phyloP scores from a whole-genome alignment of 129 eudicot genomes.

The Tanacetum coccineum region DNA sequence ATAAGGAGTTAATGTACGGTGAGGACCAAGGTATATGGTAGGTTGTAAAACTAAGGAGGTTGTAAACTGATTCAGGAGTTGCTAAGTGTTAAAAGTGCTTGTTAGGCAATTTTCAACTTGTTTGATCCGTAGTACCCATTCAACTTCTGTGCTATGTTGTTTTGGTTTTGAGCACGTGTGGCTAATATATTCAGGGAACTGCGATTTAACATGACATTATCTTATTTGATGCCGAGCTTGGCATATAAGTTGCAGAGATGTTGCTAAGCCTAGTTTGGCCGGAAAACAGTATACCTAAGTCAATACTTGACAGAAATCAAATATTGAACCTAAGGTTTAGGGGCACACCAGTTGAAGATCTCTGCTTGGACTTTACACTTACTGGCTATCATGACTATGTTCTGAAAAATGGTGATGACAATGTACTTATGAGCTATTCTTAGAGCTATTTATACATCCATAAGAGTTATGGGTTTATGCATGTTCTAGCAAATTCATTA shows the following conservation, averaged over 20 bases:
- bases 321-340: slow-evolving; percentile 51
- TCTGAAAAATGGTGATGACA: slow-evolving; percentile 64
- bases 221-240: slow-evolving; percentile 74
- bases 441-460: not conserved
- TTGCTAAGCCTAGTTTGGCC: slow-evolving; percentile 68
- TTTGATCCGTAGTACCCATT: not conserved
- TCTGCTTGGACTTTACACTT: slow-evolving; percentile 89
- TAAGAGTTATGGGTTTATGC: slow-evolving; percentile 15
- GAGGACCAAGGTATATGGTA: too few species aligned
- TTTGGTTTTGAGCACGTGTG: slow-evolving; percentile 9
- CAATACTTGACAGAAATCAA: slow-evolving; percentile 38
- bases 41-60: not conserved
- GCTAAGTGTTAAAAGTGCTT: too few species aligned
- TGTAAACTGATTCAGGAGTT: not conserved
- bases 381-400: slow-evolving; percentile 88
- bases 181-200: slow-evolving; percentile 53
- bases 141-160: not conserved
- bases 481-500: slow-evolving; percentile 19
- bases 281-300: slow-evolving; percentile 63
- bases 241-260: slow-evolving; percentile 73
- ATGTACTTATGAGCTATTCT: slow-evolving; percentile 46
- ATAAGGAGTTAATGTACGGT: too few species aligned
- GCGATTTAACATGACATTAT: slow-evolving; percentile 86
- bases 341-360: slow-evolving; percentile 75
- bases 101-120: too few species aligned